These are phyloP conservation scores for Panicum miliaceum DNA, from an alignment of 176 grass and related monocot species.

Conservation along the genomic window DNA sequence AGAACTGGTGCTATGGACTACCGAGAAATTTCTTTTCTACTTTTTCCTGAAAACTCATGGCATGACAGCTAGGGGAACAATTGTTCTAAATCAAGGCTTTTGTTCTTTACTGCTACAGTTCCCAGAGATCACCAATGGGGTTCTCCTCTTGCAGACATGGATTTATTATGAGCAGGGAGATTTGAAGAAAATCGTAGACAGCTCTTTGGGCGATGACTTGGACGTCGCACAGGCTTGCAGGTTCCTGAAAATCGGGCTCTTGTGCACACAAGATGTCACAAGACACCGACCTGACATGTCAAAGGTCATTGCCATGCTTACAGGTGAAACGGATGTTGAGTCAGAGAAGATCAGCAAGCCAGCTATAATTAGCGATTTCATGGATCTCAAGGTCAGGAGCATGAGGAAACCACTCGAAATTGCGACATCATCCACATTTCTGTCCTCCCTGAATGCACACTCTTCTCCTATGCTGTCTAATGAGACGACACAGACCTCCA, in stretches of 20 bases:
- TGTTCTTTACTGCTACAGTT: constrained; percentile 63
- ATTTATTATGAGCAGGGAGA: constrained; percentile 62
- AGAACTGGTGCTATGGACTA: constrained; percentile 2
- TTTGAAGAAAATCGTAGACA: constrained; percentile 62
- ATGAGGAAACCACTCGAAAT: constrained; percentile 49
- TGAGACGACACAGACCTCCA: constrained; percentile 59
- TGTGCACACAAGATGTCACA: constrained; percentile 79
- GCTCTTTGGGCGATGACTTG: constrained; percentile 64
- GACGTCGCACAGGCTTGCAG: constrained; percentile 63
- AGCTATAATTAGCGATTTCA: constrained; percentile 68
- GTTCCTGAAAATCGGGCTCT: constrained; percentile 75
- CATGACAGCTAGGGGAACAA: constrained; percentile 25
- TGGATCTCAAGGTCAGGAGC: constrained; percentile 79
- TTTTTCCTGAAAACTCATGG: constrained; percentile 12
- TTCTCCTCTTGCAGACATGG: constrained; percentile 90
- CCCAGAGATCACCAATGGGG: constrained; percentile 65
- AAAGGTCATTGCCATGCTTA: constrained; percentile 58
- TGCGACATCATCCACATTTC: constrained; percentile 21
- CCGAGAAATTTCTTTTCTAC: constrained; percentile 5
- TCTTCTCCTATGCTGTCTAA: constrained; percentile 53
- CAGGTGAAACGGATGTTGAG: constrained; percentile 51
- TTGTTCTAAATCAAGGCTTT: constrained; percentile 35
- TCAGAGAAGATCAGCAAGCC: constrained; percentile 66
- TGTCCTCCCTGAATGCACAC: constrained; percentile 49
- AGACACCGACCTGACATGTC: constrained; percentile 72